Base-by-base conservation (phyloP, 345 rosid species). In the Chamaenerion angustifolium region DNA sequence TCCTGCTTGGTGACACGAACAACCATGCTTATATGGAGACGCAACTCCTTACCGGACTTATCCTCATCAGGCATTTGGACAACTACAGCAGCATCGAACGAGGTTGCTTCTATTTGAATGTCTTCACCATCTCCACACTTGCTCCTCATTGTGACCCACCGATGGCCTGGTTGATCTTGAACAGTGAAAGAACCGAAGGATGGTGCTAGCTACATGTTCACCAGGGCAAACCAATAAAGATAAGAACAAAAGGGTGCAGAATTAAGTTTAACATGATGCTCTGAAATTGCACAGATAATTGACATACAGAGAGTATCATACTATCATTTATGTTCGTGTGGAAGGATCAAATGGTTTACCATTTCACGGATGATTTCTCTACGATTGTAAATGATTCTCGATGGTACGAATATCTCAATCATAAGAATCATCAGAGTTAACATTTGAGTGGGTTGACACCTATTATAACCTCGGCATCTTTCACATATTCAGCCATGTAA, bases 21-120 rank as follows among this genome's bases (percentile, higher is more conserved):
- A 25, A 81, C 62, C 49, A 87, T 45, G 64, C 81, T 78, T 15
- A 82, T 63, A 56, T 80, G 89, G 57, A 75, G 81, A 17, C 71
- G 65, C 31, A 70, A 45, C 50, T 78, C 71, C 46, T 63, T 67
- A 4, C 66, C 80, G 2, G 69, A 53, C 66, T 70, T 65, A 64
- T 76, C 86, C 13, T 74, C 78, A 17, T 76, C 79, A 0, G 62
- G 42, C 31, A 63, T 78, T 3, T 77, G 75, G 47, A 75, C 73
- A 23, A 48, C 23, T 52, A 56, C 61, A n/a, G 54, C 64, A 6
- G 87, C 94, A 31, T 81, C 89, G 69, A 81, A 77, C 88, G 84
- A 74, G 2, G 84, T 73, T 8, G 56, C 82, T 67, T 86, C 77
- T 47, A 83, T 65, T 60, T 83, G 68, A 49, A 78, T 66, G 14